Conservation (phyloP, 164 flowering plant genomes). For the Umbilicus rupestris region DNA sequence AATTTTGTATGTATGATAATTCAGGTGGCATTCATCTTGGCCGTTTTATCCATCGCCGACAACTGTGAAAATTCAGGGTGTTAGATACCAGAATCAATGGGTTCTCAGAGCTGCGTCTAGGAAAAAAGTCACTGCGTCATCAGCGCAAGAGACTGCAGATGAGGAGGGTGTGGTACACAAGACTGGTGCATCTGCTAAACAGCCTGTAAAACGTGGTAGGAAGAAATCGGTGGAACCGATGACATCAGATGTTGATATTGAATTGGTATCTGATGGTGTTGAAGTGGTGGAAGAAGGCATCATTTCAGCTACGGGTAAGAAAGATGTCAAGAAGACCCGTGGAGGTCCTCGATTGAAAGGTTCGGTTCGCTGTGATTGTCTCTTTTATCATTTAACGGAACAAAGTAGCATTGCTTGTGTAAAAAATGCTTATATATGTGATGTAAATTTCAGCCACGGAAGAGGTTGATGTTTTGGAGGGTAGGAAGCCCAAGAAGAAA, state of each 20-base stretch:
- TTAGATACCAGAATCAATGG: constrained; percentile 26
- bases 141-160: constrained; percentile 17
- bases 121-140: constrained; percentile 19
- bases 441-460: background rate
- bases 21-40: constrained; percentile 37
- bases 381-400: background rate
- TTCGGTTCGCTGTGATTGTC: background rate
- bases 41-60: constrained; percentile 14
- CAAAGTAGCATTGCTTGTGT: background rate
- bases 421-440: background rate
- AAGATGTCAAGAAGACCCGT: constrained; percentile 35
- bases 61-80: constrained; percentile 21
- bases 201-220: constrained; percentile 27
- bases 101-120: constrained; percentile 22
- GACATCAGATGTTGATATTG: constrained; percentile 19
- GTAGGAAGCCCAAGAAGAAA: constrained; percentile 34
- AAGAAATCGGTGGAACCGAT: constrained; percentile 30
- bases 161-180: constrained; percentile 25
- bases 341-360: background rate
- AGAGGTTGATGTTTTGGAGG: background rate
- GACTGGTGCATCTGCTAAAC: constrained; percentile 25
- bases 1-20: constrained; percentile 7
- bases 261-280: constrained; percentile 13
- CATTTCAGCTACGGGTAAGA: constrained; percentile 19
- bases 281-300: constrained; percentile 14